Conservation (phyloP, 1,284 basidiomycete genomes). For the Malassezia sympodialis region DNA sequence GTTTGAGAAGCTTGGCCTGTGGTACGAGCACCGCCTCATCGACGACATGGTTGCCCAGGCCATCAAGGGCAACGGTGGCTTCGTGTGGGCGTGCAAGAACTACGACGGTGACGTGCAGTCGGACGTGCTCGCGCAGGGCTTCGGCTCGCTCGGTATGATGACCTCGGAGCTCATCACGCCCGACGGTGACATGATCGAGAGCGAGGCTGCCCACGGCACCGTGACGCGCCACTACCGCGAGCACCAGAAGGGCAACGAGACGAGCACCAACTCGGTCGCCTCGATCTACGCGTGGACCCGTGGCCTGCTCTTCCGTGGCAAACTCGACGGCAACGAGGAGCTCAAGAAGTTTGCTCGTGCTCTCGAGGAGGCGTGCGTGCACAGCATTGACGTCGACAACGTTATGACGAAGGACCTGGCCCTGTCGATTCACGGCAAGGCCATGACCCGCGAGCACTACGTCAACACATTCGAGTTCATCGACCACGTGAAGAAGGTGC, state of each 20-base stretch:
- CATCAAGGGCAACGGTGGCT: slow-evolving; percentile 91
- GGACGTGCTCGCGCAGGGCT: slow-evolving; percentile 55
- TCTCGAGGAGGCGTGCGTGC: slow-evolving; percentile 78
- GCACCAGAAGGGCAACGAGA: slow-evolving; percentile 82
- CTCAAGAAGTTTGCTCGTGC: slow-evolving; percentile 67
- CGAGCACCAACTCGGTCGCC: slow-evolving; percentile 86
- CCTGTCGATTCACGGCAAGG: slow-evolving; percentile 83
- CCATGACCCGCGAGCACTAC: slow-evolving; percentile 45
- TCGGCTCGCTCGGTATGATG: slow-evolving; percentile 95
- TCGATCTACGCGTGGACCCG: slow-evolving; percentile 99
- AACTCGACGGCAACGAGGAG: slow-evolving; percentile 72
- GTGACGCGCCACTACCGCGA: slow-evolving; percentile 87
- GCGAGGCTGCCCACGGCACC: slow-evolving; percentile 55
- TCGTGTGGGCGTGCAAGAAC: slow-evolving; percentile 68
- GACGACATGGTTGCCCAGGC: slow-evolving; percentile 70
- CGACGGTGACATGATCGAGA: slow-evolving; percentile 77
- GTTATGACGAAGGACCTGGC: slow-evolving; percentile 89
- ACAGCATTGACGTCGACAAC: slow-evolving; percentile 78
- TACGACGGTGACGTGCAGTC: slow-evolving; percentile 40
- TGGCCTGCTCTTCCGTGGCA: slow-evolving; percentile 75
- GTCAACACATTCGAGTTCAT: slow-evolving; percentile 44
- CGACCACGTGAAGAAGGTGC: slow-evolving; percentile 35
- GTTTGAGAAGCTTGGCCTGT: slow-evolving; percentile 73
- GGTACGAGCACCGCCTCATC: slow-evolving; percentile 85
- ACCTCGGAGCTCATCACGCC: slow-evolving; percentile 92